Evolutionary conservation across 2,329 filamentous ascomycete species (phyloP).

Genomic region (Penicillium brasilianum): DNA sequence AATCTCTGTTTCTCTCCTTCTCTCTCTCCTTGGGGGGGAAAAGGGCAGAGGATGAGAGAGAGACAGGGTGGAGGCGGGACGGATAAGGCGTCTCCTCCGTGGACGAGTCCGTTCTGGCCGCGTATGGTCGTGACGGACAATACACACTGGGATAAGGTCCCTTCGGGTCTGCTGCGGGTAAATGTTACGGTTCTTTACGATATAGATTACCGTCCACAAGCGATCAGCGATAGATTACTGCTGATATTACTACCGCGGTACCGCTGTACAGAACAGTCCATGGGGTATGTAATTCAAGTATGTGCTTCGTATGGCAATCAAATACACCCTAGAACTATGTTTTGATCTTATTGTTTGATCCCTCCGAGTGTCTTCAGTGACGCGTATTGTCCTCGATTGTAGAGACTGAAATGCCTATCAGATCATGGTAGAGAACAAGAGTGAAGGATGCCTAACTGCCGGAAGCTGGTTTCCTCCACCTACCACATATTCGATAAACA

Average conservation of each 20-base stretch:
- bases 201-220: neutral
- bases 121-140: constrained; percentile 2
- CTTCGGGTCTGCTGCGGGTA: neutral
- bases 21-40: neutral
- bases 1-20: too few species aligned
- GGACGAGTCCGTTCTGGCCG: constrained; percentile 10
- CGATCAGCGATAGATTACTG: neutral
- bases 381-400: neutral
- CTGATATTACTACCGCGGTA: neutral
- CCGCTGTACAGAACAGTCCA: neutral
- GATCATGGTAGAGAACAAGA: neutral
- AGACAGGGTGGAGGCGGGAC: constrained; percentile 20
- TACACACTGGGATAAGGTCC: neutral
- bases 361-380: neutral
- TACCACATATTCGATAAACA: neutral
- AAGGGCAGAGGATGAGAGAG: constrained; percentile 13
- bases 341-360: neutral
- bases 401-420: neutral
- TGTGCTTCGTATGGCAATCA: neutral
- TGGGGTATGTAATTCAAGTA: neutral
- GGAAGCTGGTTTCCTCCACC: neutral
- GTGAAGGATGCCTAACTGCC: neutral
- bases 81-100: constrained; percentile 29
- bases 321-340: neutral
- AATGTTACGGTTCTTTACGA: neutral